Evolutionary conservation across 345 rosid species (phyloP).

Genomic region (Linum tenue): DNA sequence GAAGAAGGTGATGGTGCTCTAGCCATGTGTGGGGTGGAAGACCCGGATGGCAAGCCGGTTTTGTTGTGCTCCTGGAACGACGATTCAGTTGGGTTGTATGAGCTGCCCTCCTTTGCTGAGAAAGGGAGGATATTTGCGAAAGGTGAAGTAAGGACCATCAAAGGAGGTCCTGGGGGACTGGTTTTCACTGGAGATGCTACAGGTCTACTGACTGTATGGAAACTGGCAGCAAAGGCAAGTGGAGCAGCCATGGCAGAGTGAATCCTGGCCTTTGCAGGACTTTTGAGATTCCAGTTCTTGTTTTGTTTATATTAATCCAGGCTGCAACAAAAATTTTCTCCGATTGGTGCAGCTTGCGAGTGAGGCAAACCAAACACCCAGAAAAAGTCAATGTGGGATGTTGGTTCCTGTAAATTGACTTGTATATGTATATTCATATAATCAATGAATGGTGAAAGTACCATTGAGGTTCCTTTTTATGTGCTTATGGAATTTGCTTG

Average conservation of each 20-base stretch:
- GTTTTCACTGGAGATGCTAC: background rate
- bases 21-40: constrained; percentile 11
- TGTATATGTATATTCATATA: no score
- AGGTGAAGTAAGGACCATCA: background rate
- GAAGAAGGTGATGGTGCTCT: constrained; percentile 8
- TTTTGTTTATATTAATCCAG: no score
- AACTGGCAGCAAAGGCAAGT: background rate
- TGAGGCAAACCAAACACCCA: no score
- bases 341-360: no score
- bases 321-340: no score
- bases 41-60: background rate
- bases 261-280: background rate
- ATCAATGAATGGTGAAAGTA: no score
- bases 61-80: background rate
- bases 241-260: background rate
- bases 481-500: no score
- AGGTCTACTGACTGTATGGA: background rate
- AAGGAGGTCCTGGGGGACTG: background rate
- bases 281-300: no score
- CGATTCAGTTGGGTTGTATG: background rate
- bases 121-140: background rate
- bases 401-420: no score
- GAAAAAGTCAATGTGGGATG: no score
- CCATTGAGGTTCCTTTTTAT: no score
- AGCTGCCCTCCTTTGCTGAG: background rate